Base-by-base conservation (phyloP, 2,329 filamentous ascomycete species). In the Sporothrix pallida region DNA sequence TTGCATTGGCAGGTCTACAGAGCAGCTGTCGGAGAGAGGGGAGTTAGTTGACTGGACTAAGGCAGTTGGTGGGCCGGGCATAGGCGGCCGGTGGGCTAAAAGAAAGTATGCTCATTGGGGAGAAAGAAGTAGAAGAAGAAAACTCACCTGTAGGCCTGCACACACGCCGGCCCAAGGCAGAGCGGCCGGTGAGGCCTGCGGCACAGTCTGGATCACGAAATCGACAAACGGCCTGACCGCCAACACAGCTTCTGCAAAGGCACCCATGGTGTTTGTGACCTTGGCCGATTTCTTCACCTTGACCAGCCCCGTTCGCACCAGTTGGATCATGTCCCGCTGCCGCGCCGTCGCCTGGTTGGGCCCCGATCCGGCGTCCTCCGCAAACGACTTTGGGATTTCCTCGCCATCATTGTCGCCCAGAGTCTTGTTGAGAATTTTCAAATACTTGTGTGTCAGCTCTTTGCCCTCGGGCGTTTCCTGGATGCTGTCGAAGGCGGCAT, bases 81-180 rank as follows among this genome's bases (percentile, higher is more conserved):
- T 65, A 15, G 37, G 46, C 3, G 13, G 60, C 17, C 31, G n/a
- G 17, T 20, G 17, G 60, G 60, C 60, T 17, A 7, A 20, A 5
- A 12, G 44, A 9, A 9, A 56, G 52, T 5, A 46, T 46, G 13
- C 44, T 20, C 12, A 13, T 46, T 20, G 52, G 52, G n/a, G 31
- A 31, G 31, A 31, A 31, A 31, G 31, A 37, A 37, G 31, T 6
- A 37, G 31, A 13, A 26, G 37, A 4, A 13, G 10, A 2, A 20
- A 54, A 72, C 75, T 69, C 58, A 83, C 81, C 78, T 83, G 76
- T 6, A 84, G 70, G 9, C 72, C 76, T 74, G 83, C 70, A 73
- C 78, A 82, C 48, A 83, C 78, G 17, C 81, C 80, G 7, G 78
- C 78, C 82, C 81, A 84, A 17, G 82, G 78, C 69, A 83, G 72